Evolutionary conservation across 495 filamentous ascomycete species (phyloP), one percentile per base, ranked within the genome.

Genomic region (Lentithecium fluviatile): DNA sequence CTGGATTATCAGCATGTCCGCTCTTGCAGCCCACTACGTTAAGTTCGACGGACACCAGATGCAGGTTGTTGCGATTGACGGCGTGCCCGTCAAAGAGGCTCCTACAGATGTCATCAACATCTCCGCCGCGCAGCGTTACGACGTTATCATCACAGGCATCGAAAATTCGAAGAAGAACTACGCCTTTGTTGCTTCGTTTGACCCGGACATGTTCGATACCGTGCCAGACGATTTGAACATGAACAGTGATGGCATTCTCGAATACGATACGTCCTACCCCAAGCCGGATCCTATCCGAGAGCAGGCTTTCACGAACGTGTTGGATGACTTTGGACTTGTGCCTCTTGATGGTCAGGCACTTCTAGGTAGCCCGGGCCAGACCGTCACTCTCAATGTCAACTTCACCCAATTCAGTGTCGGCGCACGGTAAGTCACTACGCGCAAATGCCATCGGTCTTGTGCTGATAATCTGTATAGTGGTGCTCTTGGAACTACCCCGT

Each of bases 121-220:
- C 7, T 53, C 55, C 36, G 42, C 61, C 6, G 67, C 24, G 2
- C 67, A 70, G 45, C 65, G 67, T 6, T 65, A 68, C 24, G 45
- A 55, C 29, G 57, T 70, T 5, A 15, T 68, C 15, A 56, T 56
- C n/a, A 3, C 29, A 23, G 1, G 53, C 32, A n/a, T 29, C 32
- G 12, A 32, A 32, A 19, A 36, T 45, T 34, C 38, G 23, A 56
- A 46, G 53, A 56, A 46, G 53, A 56, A 56, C 19, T 56, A 56
- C 40, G 53, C 53, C 6, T 56, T 56, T 25, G 53, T 56, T 19
- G 32, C 42, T 1, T 34, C 23, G 19, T 56, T 56, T 24, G 53
- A 56, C 26, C 53, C 53, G 3, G 53, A 56, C 40, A 56, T 56
- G 53, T 56, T 56, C 40, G 53, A 56, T 32, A 26, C n/a, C n/a